Evolutionary conservation across 2,329 filamentous ascomycete genomes (phyloP), one percentile per base, ranked within the genome.

Genomic region (Fusarium pseudograminearum): DNA sequence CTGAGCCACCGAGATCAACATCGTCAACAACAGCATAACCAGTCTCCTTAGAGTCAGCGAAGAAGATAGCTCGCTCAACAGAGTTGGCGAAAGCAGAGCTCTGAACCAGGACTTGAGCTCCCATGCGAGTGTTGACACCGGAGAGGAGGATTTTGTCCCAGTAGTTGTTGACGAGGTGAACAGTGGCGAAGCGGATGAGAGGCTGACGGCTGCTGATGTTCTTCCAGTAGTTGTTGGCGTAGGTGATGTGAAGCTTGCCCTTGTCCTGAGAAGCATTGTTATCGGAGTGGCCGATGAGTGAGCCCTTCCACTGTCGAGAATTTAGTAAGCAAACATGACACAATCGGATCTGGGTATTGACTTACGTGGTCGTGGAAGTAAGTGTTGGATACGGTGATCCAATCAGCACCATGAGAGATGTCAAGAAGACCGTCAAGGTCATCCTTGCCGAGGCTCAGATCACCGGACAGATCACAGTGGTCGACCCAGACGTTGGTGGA

Each of bases 371-470:
- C 63, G 71, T 75, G 73, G 65, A 75, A 67, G 52, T 61, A 75
- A 15, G 72, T 75, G 69, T 73, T 73, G 14, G 72, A 78, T 61
- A 86, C 77, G 40, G 85, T 90, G 47, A 90, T 76, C 75, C 82
- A 91, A 78, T 91, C 88, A 20, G 84, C 81, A 47, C 82, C 90
- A 77, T 91, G 89, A 33, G 86, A 90, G 46, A 85, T 80, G 68
- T 92, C 90, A 42, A 89, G 79, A 4, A 91, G 84, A 22, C 90
- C 89, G 61, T 92, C 90, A 73, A 91, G 91, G 77, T 87, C 90
- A 79, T 92, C 89, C 80, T 92, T 92, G 30, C 84, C 87, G 72
- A 85, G 80, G 72, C 84, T 81, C 38, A 78, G 73, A 77, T 91
- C 85, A n/a, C 86, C 87, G 4, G 85, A 88, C 2, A 92, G 82